A percentile compares a stretch with the other conserved stretches of the same genome.
Evolutionary conservation across 176 grass and related monocot species (phyloP).

Genomic region (Avena atlantica): DNA sequence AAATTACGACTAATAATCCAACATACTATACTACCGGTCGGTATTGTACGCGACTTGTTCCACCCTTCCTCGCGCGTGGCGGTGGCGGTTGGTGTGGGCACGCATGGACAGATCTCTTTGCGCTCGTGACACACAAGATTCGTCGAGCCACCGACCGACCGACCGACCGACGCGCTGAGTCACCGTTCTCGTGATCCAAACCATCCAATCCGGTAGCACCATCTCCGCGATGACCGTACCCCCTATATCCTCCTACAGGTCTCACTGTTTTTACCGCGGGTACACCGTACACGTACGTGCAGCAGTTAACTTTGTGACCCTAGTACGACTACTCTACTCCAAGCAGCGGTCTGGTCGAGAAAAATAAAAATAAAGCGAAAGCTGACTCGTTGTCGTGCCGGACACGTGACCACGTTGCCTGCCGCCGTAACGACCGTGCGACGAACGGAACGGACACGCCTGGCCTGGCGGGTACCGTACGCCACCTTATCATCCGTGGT

Average conservation of each 20-base stretch:
- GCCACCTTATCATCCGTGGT: too few relatives aligned
- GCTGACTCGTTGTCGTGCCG: not conserved
- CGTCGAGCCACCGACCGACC: not conserved
- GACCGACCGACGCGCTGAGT: not conserved
- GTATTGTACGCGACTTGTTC: too few relatives aligned
- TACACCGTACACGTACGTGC: too few relatives aligned
- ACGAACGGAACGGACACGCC: not conserved
- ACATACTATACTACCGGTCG: too few relatives aligned
- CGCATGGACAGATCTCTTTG: too few relatives aligned
- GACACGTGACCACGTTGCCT: constrained; percentile 9
- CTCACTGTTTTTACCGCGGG: not conserved
- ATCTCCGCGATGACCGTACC: too few relatives aligned
- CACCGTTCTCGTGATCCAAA: not conserved
- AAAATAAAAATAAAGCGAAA: not conserved
- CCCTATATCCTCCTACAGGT: not conserved
- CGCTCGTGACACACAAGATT: not conserved
- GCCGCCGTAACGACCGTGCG: not conserved
- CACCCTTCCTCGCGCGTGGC: too few relatives aligned
- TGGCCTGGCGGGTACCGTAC: not conserved
- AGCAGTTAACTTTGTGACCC: not conserved
- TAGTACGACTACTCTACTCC: not conserved
- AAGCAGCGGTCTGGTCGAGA: not conserved
- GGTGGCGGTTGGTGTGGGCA: too few relatives aligned
- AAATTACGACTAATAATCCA: too few relatives aligned
- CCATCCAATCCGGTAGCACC: not conserved